A percentile compares a stretch with the other conserved stretches of the same genome.
Conservation (phyloP, 2,329 filamentous ascomycete species). For the Neonectria coccinea region DNA sequence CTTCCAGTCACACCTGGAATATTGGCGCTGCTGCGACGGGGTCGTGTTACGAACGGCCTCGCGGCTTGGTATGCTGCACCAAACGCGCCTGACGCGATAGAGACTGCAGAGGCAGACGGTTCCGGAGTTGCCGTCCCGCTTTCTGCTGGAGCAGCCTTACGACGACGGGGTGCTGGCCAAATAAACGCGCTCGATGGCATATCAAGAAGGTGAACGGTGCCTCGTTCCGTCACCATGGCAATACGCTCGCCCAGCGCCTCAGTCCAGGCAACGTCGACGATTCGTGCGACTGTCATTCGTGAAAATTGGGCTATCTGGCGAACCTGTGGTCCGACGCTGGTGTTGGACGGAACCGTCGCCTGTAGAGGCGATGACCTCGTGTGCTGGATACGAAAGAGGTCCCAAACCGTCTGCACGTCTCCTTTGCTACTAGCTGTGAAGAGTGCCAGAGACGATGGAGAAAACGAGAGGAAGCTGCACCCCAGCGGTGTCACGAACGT, state of each 20-base stretch:
- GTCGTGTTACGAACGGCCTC: constrained; percentile 67
- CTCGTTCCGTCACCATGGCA: constrained; percentile 91
- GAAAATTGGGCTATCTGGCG: constrained; percentile 90
- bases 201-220: constrained; percentile 94
- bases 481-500: constrained; percentile 79
- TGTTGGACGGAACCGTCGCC: constrained; percentile 58
- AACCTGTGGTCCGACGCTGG: constrained; percentile 68
- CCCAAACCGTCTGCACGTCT: constrained; percentile 87
- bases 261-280: constrained; percentile 92
- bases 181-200: constrained; percentile 84
- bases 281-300: constrained; percentile 89
- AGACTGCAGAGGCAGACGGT: constrained; percentile 67
- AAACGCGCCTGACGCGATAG: constrained; percentile 77
- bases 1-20: constrained; percentile 51
- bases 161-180: constrained; percentile 81
- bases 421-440: constrained; percentile 86
- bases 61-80: constrained; percentile 78
- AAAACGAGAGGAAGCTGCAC: constrained; percentile 84
- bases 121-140: constrained; percentile 62
- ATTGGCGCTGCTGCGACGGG: constrained; percentile 62
- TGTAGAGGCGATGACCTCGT: constrained; percentile 72
- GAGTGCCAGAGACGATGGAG: constrained; percentile 77
- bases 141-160: constrained; percentile 58
- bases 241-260: constrained; percentile 83
- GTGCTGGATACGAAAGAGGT: constrained; percentile 75